Conservation (phyloP, 164 flowering plant genomes). For the Dillenia suffruticosa region DNA sequence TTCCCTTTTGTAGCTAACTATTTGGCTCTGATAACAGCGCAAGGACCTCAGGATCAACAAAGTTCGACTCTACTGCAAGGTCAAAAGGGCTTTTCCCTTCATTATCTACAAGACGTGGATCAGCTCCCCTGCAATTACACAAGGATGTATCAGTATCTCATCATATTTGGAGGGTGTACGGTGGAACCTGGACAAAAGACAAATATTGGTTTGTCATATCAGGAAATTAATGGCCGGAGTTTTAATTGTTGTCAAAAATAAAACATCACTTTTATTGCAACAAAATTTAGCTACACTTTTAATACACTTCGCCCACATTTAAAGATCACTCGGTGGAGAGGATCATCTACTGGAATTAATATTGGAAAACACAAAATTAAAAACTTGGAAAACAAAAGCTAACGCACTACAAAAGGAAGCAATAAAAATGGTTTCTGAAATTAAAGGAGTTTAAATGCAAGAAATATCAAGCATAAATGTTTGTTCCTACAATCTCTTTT, state of each 20-base stretch:
- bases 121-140: slow-evolving; percentile 60
- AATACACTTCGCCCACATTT: neutral
- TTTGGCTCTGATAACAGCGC: slow-evolving; percentile 45
- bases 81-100: slow-evolving; percentile 58
- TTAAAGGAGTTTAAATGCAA: no score
- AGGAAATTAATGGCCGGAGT: neutral
- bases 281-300: neutral
- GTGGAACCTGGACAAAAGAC: no score
- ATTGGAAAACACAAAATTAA: no score
- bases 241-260: neutral
- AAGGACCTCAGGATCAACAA: slow-evolving; percentile 61
- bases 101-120: slow-evolving; percentile 42
- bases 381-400: no score
- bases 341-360: no score
- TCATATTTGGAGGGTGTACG: no score
- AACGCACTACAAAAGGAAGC: no score
- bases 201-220: neutral
- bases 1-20: slow-evolving; percentile 22
- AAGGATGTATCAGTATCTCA: slow-evolving; percentile 3
- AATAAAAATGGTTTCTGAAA: no score
- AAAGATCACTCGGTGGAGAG: neutral
- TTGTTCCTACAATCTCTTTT: no score
- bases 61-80: slow-evolving; percentile 40
- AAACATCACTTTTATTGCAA: neutral
- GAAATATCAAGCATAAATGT: no score